Base-by-base conservation (phyloP, 2,329 filamentous ascomycete species). In the Penicillium polonicum region DNA sequence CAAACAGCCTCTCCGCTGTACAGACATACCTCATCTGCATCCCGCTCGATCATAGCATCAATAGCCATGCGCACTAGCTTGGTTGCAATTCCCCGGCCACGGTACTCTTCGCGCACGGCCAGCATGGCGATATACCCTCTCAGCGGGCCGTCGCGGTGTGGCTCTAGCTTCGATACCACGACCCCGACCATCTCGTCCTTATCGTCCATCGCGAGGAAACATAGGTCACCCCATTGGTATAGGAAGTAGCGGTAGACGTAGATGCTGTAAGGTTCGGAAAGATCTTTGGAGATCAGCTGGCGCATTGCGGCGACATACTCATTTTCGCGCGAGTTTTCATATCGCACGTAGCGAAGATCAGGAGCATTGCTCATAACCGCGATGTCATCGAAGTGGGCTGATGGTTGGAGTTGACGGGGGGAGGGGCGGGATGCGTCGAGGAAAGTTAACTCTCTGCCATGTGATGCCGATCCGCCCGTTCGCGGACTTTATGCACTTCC, bases 211-310 rank as follows among this genome's bases (percentile, higher is more conserved):
- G 81, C 78, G 87, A 97, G 90, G 76, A 91, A 97, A 76, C 94
- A 99, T n/a, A 99, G 80, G 71, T 97, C 89, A 5, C 90, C 90
- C 94, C 94, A 99, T 83, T 97, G 92, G 72, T 95, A 96, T 19
- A 99, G 80, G 69, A 99, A 99, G 75, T 99, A 99, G 33, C 94
- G 87, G 76, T 97, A 99, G 58, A 99, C 94, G 79, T 99, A 99
- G 73, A 99, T 97, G 77, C 93, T 97, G 75, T 99, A 99, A 1
- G 94, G 94, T 75, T 99, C 94, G 66, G 93, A 97, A 49, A 99
- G 83, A 72, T 97, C 94, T 70, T 93, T 96, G 44, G 92, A 94
- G 70, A 99, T 99, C 71, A 99, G 79, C 57, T 92, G 88, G 55
- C 93, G 88, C 75, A 99, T 97, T 42, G 91, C 87, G 36, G 92